Evolutionary conservation across 768 basidiomycete species (phyloP).

Genomic region (Mycena galericulata): DNA sequence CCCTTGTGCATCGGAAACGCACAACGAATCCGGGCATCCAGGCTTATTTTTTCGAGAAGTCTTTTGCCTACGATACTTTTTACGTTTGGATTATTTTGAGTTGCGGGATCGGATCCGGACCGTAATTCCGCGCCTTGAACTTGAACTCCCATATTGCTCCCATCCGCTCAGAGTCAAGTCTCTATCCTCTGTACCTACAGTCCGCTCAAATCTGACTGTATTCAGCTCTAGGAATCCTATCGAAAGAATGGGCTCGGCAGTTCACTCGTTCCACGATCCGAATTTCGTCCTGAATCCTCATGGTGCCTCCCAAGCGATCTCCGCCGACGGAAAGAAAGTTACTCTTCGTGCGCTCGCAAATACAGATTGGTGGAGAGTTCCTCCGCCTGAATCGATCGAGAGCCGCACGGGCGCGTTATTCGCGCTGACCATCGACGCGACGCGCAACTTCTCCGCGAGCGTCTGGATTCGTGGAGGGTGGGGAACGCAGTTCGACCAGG

Average conservation of each 20-base stretch:
- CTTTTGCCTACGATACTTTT: too few species aligned
- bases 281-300: slow-evolving; percentile 25
- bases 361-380: slow-evolving; percentile 31
- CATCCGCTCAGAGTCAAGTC: too few species aligned
- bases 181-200: too few species aligned
- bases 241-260: neutral
- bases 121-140: too few species aligned
- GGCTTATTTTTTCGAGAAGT: too few species aligned
- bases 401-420: slow-evolving; percentile 29
- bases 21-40: too few species aligned
- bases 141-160: too few species aligned
- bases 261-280: slow-evolving; percentile 14
- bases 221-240: neutral
- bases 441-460: slow-evolving; percentile 27
- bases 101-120: too few species aligned
- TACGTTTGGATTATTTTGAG: too few species aligned
- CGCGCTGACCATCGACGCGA: slow-evolving; percentile 24
- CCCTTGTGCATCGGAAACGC: too few species aligned
- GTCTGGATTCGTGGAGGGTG: slow-evolving; percentile 28
- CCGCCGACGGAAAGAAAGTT: slow-evolving; percentile 18
- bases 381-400: slow-evolving; percentile 24
- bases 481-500: slow-evolving; percentile 29
- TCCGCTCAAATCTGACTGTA: too few species aligned
- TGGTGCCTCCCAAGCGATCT: slow-evolving; percentile 25
- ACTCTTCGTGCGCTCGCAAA: slow-evolving; percentile 19